A percentile compares a stretch with the other conserved stretches of the same genome.
Conservation (phyloP, 164 flowering plant species). For the Magnolia changhungtana region DNA sequence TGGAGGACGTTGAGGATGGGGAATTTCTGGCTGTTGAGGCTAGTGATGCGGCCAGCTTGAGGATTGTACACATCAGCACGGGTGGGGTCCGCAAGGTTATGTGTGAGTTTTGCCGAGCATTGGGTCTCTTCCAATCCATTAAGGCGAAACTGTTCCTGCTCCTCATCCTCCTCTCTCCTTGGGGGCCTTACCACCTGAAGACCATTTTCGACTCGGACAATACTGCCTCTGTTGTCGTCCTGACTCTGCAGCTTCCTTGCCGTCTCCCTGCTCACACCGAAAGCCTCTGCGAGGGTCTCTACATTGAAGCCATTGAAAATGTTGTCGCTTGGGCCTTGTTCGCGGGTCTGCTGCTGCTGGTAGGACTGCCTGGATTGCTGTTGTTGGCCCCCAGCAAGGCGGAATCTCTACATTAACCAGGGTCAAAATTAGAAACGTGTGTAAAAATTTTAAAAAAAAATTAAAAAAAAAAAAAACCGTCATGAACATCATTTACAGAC, state of each 20-base stretch:
- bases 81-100: slow-evolving; percentile 49
- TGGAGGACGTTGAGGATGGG: slow-evolving; percentile 12
- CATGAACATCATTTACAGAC: too few species aligned
- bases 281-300: slow-evolving; percentile 23
- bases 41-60: slow-evolving; percentile 45
- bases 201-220: slow-evolving; percentile 23
- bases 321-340: slow-evolving; percentile 17
- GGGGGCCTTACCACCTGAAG: slow-evolving; percentile 31
- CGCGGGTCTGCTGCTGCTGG: not conserved
- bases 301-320: slow-evolving; percentile 33
- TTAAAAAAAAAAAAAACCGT: too few species aligned
- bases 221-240: slow-evolving; percentile 28
- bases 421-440: too few species aligned
- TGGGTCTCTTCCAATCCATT: slow-evolving; percentile 69
- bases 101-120: slow-evolving; percentile 42
- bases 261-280: slow-evolving; percentile 25
- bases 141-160: not conserved
- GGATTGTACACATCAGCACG: slow-evolving; percentile 53
- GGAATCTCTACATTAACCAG: slow-evolving; percentile 23
- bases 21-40: slow-evolving; percentile 6
- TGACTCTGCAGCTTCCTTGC: slow-evolving; percentile 22
- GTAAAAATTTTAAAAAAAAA: too few species aligned
- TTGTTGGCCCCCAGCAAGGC: slow-evolving; percentile 27
- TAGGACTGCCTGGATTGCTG: not conserved
- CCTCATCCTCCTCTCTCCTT: slow-evolving; percentile 3